Base-by-base conservation (phyloP, 2,329 filamentous ascomycete species). In the Talaromyces funiculosus region DNA sequence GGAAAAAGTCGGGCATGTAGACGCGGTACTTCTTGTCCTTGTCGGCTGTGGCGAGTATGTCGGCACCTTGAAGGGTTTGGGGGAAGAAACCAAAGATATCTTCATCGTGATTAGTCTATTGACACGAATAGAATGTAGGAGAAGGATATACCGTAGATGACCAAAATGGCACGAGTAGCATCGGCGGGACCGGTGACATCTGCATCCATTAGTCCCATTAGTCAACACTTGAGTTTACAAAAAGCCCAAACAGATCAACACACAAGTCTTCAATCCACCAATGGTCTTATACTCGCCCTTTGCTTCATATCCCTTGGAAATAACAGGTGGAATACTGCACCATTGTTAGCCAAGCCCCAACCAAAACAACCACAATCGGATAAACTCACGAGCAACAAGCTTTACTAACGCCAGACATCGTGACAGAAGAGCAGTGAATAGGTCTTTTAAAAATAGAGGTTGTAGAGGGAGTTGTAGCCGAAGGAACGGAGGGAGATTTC, bases 1-100 rank as follows among this genome's bases (percentile, higher is more conserved):
- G 83, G 79, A 96, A 96, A 82, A 90, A 93, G 77, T 97, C 92
- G 29, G 92, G 92, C 64, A 97, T 92, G 77, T 92, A 92, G 66
- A 96, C 90, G 67, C 86, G 86, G 80, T 95, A 94, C 70, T 89
- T 85, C 62, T 80, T 73, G 78, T 83, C 75, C 85, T 89, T 88
- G 81, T 87, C 80, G 35, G 80, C 77, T 66, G 77, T 74, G 29
- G 84, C 82, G 43, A 86, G 80, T 67, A 86, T 86, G 66, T 87
- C 84, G 64, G 84, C 84, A 49, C 84, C 84, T 68, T 87, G 84
- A 18, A 86, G 66, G 9, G 84, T 86, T 68, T 87, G 84, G 9
- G 79, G 78, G 73, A 84, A 86, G 78, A 83, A 86, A 57, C 84
- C 84, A 69, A 87, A 87, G 72, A 86, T 85, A 68, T 86, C 83